Percentiles rank a stretch among this genome's conserved stretches.
Evolutionary conservation across 768 basidiomycete genomes (phyloP).

Genomic region (Dacryopinax primogenitus): DNA sequence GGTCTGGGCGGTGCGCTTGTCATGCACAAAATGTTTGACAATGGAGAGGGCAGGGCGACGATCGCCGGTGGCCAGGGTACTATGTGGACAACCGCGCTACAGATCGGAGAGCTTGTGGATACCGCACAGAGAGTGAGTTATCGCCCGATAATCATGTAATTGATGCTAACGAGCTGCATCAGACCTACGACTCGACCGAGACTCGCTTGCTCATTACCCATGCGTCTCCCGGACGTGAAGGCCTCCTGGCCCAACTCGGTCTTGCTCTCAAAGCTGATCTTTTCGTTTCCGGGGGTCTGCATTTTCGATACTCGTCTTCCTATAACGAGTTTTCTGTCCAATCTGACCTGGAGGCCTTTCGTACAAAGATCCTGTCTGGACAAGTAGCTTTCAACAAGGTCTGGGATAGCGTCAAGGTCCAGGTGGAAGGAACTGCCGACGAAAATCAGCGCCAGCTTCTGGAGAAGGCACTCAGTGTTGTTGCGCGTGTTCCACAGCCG

Average conservation of each 20-base stretch:
- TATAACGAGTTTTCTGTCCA: conserved; percentile 97
- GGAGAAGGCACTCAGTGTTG: conserved; percentile 76
- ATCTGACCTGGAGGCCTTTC: conserved; percentile 75
- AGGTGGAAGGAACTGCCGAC: conserved; percentile 60
- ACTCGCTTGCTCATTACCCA: conserved; percentile 90
- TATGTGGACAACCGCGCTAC: conserved; percentile 96
- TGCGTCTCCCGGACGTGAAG: conserved; percentile 83
- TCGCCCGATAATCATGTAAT: background rate
- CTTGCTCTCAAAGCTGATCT: conserved; percentile 88
- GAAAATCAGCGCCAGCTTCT: conserved; percentile 77
- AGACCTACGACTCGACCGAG: conserved; percentile 71
- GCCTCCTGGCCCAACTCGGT: conserved; percentile 79
- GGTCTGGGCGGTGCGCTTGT: conserved; percentile 93
- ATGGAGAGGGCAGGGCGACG: conserved; percentile 87
- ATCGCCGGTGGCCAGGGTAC: conserved; percentile 97
- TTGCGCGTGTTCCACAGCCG: conserved; percentile 60
- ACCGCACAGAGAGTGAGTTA: conserved; percentile 72
- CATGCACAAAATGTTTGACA: conserved; percentile 88
- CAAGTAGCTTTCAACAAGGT: conserved; percentile 79
- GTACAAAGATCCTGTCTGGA: conserved; percentile 60
- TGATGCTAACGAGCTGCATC: background rate
- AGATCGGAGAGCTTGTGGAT: conserved; percentile 95
- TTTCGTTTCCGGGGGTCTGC: conserved; percentile 84
- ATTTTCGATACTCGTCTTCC: conserved; percentile 91
- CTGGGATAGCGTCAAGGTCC: conserved; percentile 86